phyloP scores from a whole-genome alignment of 176 grass and related monocot genomes.

The Dendrocalamus sinicus region DNA sequence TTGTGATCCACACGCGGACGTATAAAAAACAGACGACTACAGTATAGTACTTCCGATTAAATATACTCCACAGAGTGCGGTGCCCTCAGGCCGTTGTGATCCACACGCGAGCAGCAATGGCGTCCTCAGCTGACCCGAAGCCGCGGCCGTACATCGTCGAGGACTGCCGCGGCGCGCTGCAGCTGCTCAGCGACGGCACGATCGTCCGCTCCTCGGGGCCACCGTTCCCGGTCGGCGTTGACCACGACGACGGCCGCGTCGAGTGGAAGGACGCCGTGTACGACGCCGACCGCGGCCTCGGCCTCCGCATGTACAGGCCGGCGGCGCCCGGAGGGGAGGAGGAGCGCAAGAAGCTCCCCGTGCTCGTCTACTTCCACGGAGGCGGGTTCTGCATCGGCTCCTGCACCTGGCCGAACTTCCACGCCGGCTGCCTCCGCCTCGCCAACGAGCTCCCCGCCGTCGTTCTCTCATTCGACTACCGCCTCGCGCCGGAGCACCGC shows the following conservation, averaged over 20 bases:
- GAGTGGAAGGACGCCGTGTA: constrained; percentile 52
- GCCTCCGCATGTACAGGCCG: constrained; percentile 29
- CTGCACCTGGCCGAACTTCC: constrained; percentile 47
- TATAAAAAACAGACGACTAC: too few species aligned
- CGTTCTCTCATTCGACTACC: constrained; percentile 60
- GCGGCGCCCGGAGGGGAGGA: neutral
- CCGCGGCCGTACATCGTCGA: constrained; percentile 6
- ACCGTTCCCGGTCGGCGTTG: neutral
- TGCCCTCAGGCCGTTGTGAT: too few species aligned
- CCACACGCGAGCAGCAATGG: too few species aligned
- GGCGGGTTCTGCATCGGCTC: constrained; percentile 65
- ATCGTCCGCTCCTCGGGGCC: neutral
- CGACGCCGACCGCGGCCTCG: neutral
- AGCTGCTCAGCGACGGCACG: neutral
- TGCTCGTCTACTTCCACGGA: constrained; percentile 50
- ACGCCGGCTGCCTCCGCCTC: constrained; percentile 51
- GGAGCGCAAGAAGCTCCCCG: constrained; percentile 26
- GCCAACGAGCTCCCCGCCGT: constrained; percentile 41
- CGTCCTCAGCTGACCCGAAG: too few species aligned
- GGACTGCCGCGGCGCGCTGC: neutral
- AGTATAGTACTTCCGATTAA: too few species aligned
- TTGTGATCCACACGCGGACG: too few species aligned
- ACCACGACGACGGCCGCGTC: constrained; percentile 47
- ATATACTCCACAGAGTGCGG: too few species aligned
- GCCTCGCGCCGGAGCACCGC: constrained; percentile 63